These are phyloP conservation scores for Ottelia alismoides DNA, from an alignment of 106 monocot genomes.

Conservation along the genomic window DNA sequence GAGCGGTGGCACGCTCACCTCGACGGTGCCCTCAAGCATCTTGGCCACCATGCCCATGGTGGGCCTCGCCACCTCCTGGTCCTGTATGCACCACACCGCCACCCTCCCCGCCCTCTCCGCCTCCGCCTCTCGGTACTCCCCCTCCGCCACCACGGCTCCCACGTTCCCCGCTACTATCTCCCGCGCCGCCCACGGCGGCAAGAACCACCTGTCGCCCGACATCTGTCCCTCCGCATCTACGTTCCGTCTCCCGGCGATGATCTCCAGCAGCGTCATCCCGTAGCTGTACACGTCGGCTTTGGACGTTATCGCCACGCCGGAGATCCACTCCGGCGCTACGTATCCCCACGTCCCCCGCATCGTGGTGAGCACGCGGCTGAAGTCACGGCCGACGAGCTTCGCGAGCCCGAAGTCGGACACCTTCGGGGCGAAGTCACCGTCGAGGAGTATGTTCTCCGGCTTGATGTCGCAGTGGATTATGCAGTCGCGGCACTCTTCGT, in stretches of 20 bases:
- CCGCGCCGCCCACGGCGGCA: slow-evolving; percentile 42
- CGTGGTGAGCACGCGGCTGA: slow-evolving; percentile 33
- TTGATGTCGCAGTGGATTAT: slow-evolving; percentile 65
- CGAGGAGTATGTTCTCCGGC: slow-evolving; percentile 58
- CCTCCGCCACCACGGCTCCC: slow-evolving; percentile 4
- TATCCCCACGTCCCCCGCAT: slow-evolving; percentile 55
- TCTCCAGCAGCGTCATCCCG: slow-evolving; percentile 56
- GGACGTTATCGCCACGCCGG: slow-evolving; percentile 35
- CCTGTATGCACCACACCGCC: slow-evolving; percentile 67
- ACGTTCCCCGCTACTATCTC: slow-evolving; percentile 27
- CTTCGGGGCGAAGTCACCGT: slow-evolving; percentile 18
- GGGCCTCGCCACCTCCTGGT: slow-evolving; percentile 35
- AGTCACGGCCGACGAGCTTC: slow-evolving; percentile 41
- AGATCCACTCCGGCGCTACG: slow-evolving; percentile 66
- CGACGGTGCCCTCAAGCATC: slow-evolving; percentile 47
- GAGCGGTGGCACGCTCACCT: slow-evolving; percentile 22
- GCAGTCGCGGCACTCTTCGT: slow-evolving; percentile 49
- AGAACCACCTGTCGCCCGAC: slow-evolving; percentile 24
- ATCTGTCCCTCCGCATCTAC: slow-evolving; percentile 11
- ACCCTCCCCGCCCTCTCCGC: slow-evolving; percentile 26
- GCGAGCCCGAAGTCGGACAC: slow-evolving; percentile 57
- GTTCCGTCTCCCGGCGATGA: slow-evolving; percentile 39
- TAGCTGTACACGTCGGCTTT: slow-evolving; percentile 69
- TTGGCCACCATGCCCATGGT: slow-evolving; percentile 43
- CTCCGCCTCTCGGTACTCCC: slow-evolving; percentile 10